Conservation (phyloP, 2,329 filamentous ascomycete genomes). For the Ophiostoma australiae region DNA sequence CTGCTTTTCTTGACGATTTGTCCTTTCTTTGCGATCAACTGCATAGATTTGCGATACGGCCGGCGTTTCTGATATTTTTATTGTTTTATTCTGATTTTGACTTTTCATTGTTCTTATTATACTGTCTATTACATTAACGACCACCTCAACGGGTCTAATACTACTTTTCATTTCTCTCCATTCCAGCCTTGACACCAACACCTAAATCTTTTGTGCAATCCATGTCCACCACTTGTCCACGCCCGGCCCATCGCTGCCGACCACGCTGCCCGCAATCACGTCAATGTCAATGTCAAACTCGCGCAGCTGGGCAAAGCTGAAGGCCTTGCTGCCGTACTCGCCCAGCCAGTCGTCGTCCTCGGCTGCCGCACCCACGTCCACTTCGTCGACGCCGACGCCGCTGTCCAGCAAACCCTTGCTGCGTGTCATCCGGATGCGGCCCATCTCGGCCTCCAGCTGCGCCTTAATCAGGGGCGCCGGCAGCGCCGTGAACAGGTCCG, state of each 20-base stretch:
- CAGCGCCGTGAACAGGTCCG: constrained; percentile 89
- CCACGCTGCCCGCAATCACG: constrained; percentile 69
- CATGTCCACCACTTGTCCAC: constrained; percentile 85
- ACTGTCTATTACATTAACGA: constrained; percentile 1
- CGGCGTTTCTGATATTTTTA: not conserved
- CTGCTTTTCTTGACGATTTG: not conserved
- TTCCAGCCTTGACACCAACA: not conserved
- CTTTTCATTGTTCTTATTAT: not conserved
- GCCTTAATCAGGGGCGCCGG: constrained; percentile 70
- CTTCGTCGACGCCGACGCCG: constrained; percentile 58
- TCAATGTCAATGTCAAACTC: constrained; percentile 77
- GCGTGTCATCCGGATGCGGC: constrained; percentile 67
- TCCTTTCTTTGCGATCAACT: constrained; percentile 13
- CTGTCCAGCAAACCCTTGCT: constrained; percentile 80
- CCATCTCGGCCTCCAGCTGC: constrained; percentile 74
- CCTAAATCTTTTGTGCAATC: constrained; percentile 70
- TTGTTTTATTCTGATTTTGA: not conserved
- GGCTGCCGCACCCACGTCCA: constrained; percentile 43
- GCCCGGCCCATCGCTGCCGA: constrained; percentile 58
- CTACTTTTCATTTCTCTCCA: not conserved
- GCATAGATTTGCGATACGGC: constrained; percentile 9
- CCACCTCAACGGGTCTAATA: constrained; percentile 7
- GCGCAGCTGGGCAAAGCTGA: constrained; percentile 75
- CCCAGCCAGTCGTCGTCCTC: constrained; percentile 84
- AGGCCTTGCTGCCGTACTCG: constrained; percentile 69